Conservation (phyloP, 2,329 filamentous ascomycete species). For the Arthrobotrys pseudoclavata region DNA sequence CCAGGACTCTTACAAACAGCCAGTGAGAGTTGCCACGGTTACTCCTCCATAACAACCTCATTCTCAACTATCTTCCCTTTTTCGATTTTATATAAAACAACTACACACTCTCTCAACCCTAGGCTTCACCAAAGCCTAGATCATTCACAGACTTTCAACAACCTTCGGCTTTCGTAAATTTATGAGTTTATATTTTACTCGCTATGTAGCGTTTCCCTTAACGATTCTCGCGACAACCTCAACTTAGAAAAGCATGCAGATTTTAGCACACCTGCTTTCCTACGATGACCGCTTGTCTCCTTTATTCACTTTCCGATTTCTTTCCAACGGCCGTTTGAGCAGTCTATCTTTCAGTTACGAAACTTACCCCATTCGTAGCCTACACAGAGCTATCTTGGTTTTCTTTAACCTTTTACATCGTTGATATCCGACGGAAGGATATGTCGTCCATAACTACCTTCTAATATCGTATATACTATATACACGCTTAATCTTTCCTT, state of each 20-base stretch:
- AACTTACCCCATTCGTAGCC: constrained; percentile 36
- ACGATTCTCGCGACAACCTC: constrained; percentile 46
- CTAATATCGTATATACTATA: constrained; percentile 47
- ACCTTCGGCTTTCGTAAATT: constrained; percentile 18
- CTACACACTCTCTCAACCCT: neutral
- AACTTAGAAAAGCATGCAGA: constrained; percentile 37
- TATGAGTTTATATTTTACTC: constrained; percentile 24
- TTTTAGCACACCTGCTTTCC: constrained; percentile 40
- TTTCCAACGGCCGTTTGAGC: constrained; percentile 18
- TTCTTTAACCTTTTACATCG: neutral
- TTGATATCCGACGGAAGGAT: neutral
- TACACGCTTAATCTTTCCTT: constrained; percentile 39
- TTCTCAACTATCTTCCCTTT: neutral
- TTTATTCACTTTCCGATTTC: constrained; percentile 16
- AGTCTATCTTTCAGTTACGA: constrained; percentile 26
- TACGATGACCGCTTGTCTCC: constrained; percentile 37
- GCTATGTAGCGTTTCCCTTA: constrained; percentile 22
- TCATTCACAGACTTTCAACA: neutral
- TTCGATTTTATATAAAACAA: neutral
- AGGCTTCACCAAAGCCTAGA: neutral
- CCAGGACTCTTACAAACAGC: constrained; percentile 41
- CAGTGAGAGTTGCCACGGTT: neutral
- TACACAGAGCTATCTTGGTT: constrained; percentile 18
- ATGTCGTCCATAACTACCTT: neutral
- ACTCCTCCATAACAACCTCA: neutral